phyloP scores from a whole-genome alignment of 805 yeast species.

The Starmerella sp. region DNA sequence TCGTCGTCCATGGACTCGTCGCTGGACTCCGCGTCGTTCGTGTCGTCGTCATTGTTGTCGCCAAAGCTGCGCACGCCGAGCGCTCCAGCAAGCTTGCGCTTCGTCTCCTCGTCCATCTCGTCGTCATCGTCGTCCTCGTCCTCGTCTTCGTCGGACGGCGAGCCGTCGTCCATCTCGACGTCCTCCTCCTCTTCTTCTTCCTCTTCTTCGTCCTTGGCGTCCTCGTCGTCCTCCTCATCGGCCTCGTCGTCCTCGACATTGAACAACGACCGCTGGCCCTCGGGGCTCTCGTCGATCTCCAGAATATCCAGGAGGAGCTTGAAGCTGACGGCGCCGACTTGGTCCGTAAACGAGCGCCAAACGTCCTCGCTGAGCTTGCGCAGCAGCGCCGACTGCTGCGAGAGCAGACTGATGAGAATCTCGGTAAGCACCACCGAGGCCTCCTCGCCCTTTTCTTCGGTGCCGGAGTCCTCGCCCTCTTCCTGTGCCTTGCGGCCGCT shows the following conservation, averaged over 20 bases:
- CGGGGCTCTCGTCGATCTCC: constrained; percentile 60
- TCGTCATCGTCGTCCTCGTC: constrained; percentile 18
- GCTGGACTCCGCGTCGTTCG: constrained; percentile 36
- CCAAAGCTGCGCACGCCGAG: constrained; percentile 12
- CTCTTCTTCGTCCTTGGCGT: constrained; percentile 20
- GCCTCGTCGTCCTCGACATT: constrained; percentile 47
- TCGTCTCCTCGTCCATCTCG: constrained; percentile 19
- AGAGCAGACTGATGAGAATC: constrained; percentile 44
- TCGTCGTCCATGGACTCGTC: constrained; percentile 82
- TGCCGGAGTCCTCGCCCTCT: constrained; percentile 29
- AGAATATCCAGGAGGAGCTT: constrained; percentile 44
- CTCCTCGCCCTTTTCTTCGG: constrained; percentile 32
- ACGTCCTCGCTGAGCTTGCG: constrained; percentile 46
- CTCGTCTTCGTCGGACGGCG: constrained; percentile 24
- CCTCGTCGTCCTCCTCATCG: constrained; percentile 25
- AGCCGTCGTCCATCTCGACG: too few relatives aligned
- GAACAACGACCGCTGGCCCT: constrained; percentile 68
- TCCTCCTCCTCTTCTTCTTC: constrained; percentile 17
- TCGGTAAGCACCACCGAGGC: constrained; percentile 44
- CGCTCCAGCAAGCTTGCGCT: constrained; percentile 19
- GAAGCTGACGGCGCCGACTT: constrained; percentile 38
- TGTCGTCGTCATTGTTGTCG: constrained; percentile 1
- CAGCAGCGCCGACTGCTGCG: constrained; percentile 47
- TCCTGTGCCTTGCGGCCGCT: constrained; percentile 29
- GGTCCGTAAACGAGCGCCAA: constrained; percentile 46